These are phyloP conservation scores for Epichloe elymi DNA, from an alignment of 2,329 filamentous ascomycete genomes.

Conservation along the genomic window DNA sequence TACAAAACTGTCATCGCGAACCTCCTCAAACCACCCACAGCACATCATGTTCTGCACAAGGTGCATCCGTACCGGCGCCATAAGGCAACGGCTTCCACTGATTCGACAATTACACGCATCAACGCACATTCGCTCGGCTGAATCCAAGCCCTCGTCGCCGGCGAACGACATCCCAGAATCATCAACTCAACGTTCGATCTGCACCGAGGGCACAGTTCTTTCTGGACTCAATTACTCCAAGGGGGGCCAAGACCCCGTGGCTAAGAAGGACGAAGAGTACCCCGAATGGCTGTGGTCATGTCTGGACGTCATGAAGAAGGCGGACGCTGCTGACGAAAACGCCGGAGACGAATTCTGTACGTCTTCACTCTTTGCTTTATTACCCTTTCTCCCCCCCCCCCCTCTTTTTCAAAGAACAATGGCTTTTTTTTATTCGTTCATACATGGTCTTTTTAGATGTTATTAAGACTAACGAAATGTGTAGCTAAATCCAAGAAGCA, in stretches of 20 bases:
- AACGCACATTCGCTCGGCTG: constrained; percentile 21
- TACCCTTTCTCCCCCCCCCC: background rate
- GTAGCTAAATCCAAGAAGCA: constrained; percentile 77
- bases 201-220: constrained; percentile 55
- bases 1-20: background rate
- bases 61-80: constrained; percentile 34
- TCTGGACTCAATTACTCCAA: constrained; percentile 69
- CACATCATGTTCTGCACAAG: constrained; percentile 28
- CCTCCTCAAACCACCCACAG: background rate
- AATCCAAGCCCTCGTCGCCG: constrained; percentile 24
- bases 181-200: constrained; percentile 31
- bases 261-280: constrained; percentile 62
- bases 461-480: background rate
- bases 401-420: too few species aligned
- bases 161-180: constrained; percentile 17
- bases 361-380: constrained; percentile 19
- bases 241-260: constrained; percentile 58
- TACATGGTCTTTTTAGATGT: background rate
- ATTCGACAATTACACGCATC: constrained; percentile 29
- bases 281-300: constrained; percentile 70
- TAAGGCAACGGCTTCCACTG: constrained; percentile 17
- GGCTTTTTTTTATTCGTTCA: background rate
- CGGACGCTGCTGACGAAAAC: constrained; percentile 35
- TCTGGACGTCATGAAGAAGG: constrained; percentile 48
- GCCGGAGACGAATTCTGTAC: constrained; percentile 69